Conservation (phyloP, 2,329 filamentous ascomycete genomes). For the Basipetospora chlamydospora region DNA sequence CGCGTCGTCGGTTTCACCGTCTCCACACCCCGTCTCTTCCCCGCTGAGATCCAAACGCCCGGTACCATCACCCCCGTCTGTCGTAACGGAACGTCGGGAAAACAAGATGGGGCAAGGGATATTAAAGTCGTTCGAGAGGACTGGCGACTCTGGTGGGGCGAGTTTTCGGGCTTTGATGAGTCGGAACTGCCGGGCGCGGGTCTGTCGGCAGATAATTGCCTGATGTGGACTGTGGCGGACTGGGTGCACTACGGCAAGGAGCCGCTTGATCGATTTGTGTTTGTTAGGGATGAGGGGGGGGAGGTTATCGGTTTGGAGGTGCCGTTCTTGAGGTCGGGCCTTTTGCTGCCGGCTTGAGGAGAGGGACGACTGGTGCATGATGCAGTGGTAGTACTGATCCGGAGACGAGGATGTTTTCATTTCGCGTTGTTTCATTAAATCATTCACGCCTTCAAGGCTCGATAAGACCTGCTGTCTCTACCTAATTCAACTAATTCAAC, state of each 20-base stretch:
- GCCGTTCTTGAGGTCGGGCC: conserved; percentile 17
- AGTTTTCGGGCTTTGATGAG: conserved; percentile 4
- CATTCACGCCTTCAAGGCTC: too few species aligned
- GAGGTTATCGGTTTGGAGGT: conserved; percentile 17
- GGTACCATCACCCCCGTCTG: too few species aligned
- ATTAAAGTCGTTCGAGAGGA: conserved; percentile 10
- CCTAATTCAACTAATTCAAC: too few species aligned
- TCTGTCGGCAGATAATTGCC: conserved; percentile 13
- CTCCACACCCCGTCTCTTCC: conserved; percentile 13
- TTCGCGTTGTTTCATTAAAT: too few species aligned
- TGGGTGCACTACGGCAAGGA: conserved; percentile 21
- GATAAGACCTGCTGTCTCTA: too few species aligned
- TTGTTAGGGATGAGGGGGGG: conserved; percentile 13
- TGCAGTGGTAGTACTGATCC: too few species aligned
- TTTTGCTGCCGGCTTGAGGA: conserved; percentile 7
- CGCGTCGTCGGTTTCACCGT: conserved; percentile 10
- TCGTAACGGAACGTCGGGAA: neutral
- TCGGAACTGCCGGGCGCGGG: conserved; percentile 16
- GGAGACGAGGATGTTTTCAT: too few species aligned
- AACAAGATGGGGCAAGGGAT: conserved; percentile 2
- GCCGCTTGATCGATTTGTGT: conserved; percentile 17
- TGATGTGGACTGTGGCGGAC: conserved; percentile 18
- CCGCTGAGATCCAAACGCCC: conserved; percentile 9
- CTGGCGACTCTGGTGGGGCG: conserved; percentile 16
- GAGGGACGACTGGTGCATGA: too few species aligned